Evolutionary conservation across 139 green algal species (phyloP).

Genomic region (Chlamydomonas applanata): DNA sequence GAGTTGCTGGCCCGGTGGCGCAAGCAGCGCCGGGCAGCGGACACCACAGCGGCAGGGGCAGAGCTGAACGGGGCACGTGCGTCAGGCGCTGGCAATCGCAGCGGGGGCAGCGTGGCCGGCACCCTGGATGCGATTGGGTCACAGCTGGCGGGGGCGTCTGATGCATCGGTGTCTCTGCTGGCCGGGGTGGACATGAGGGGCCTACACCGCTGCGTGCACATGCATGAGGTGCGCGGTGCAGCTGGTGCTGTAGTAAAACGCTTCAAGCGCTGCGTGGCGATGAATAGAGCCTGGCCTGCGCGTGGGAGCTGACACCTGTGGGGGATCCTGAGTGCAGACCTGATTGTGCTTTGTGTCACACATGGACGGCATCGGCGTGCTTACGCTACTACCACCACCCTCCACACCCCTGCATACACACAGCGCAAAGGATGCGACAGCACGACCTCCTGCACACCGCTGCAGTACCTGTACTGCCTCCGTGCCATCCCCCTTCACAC

Average conservation of each 20-base stretch:
- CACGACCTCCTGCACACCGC: too few relatives aligned
- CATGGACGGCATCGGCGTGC: too few relatives aligned
- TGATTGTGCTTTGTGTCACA: too few relatives aligned
- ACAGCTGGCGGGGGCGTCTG: background rate
- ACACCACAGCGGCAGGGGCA: background rate
- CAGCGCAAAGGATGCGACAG: too few relatives aligned
- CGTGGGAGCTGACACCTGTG: too few relatives aligned
- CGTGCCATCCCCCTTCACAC: conserved; percentile 17
- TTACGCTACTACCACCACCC: too few relatives aligned
- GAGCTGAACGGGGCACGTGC: background rate
- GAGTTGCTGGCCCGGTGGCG: background rate
- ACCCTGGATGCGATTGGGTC: background rate
- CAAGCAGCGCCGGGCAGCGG: background rate
- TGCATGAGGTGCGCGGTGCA: conserved; percentile 8
- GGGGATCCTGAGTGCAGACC: too few relatives aligned
- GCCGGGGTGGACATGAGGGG: conserved; percentile 59
- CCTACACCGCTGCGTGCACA: conserved; percentile 35
- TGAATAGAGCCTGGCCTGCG: too few relatives aligned
- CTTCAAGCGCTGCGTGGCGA: too few relatives aligned
- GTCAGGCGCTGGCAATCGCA: conserved; percentile 12
- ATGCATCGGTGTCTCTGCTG: conserved; percentile 27
- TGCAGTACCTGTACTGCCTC: too few relatives aligned
- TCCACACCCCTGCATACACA: too few relatives aligned
- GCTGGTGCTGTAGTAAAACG: background rate
- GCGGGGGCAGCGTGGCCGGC: background rate